Evolutionary conservation across 352 stramenopile species (phyloP), one percentile per base, ranked within the genome.

Genomic region (Thalassiosira mediterranea): DNA sequence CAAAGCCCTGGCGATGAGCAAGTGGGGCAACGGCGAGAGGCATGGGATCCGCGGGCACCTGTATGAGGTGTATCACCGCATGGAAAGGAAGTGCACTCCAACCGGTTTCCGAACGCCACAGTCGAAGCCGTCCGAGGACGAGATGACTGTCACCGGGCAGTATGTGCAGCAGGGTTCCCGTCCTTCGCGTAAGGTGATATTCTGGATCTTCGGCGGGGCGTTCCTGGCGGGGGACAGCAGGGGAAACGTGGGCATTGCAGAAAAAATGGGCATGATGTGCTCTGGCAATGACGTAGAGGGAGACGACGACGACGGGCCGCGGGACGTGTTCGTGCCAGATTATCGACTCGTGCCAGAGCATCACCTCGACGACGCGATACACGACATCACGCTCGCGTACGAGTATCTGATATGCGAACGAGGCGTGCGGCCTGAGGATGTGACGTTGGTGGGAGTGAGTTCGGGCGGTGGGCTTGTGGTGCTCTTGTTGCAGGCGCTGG

Each of bases 141-240:
- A 84, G 10, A 76, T 74, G 69, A 72, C 52, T 61, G 70, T 80
- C 1, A 84, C 76, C 54, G 70, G 69, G 25, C 47, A 66, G 63
- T 83, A 52, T 42, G 69, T 83, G 13, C 74, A 83, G 49, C 76
- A 84, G 37, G 47, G 25, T 5, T 59, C 69, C 29, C 47, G 58
- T 42, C 62, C 61, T 25, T 79, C 61, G 1, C 21, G 82, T 42
- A 84, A 84, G 42, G 71, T 90, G 7, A 76, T 93, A 13, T 88
- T 90, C 73, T 93, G 84, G 84, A 68, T 93, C 3, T 93, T 84
- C 52, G 87, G 87, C 51, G 87, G 87, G 17, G 87, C 87, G 21
- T 93, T 87, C 73, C 52, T 93, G 10, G 72, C 68, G 19, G 87
- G 87, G 47, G 80, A 91, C 65, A 69, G 51, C 10, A 53, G 68